Evolutionary conservation across 345 rosid species (phyloP).

Genomic region (Eucalyptus grandis): DNA sequence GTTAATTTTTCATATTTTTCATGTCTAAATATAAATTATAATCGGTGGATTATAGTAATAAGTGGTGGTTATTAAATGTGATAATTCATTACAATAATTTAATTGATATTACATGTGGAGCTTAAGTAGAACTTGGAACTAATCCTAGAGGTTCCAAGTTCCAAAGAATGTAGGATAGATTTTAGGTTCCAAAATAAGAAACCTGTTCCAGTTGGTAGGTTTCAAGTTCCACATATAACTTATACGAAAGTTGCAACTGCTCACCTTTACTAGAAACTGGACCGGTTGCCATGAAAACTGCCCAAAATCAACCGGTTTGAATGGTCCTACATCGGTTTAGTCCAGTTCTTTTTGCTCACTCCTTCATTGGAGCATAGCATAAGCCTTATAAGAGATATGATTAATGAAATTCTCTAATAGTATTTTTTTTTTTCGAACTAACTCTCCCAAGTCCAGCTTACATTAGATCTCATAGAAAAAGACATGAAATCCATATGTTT

Average conservation of each 20-base stretch:
- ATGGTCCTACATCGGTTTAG: neutral
- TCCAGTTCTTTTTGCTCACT: neutral
- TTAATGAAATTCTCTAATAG: neutral
- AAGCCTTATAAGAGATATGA: neutral
- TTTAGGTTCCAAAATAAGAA: too few species aligned
- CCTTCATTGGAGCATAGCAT: neutral
- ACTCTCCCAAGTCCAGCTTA: neutral
- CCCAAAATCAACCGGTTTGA: neutral
- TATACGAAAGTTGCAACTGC: accelerated
- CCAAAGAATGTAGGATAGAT: too few species aligned
- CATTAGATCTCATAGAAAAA: neutral
- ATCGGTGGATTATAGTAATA: too few species aligned
- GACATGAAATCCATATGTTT: neutral
- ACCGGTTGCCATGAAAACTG: neutral
- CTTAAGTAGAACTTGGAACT: too few species aligned
- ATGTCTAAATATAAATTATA: too few species aligned
- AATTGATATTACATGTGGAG: too few species aligned
- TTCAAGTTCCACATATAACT: neutral
- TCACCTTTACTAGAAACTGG: too few species aligned
- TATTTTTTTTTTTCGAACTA: neutral
- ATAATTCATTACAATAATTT: too few species aligned
- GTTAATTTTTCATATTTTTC: too few species aligned
- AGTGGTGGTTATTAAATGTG: too few species aligned
- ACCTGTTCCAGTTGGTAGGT: neutral
- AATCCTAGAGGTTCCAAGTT: too few species aligned